Percentiles rank a stretch among this genome's conserved stretches.
These are phyloP conservation scores for Cyamopsis tetragonoloba DNA, from an alignment of 306 rosid species.

Conservation along the genomic window DNA sequence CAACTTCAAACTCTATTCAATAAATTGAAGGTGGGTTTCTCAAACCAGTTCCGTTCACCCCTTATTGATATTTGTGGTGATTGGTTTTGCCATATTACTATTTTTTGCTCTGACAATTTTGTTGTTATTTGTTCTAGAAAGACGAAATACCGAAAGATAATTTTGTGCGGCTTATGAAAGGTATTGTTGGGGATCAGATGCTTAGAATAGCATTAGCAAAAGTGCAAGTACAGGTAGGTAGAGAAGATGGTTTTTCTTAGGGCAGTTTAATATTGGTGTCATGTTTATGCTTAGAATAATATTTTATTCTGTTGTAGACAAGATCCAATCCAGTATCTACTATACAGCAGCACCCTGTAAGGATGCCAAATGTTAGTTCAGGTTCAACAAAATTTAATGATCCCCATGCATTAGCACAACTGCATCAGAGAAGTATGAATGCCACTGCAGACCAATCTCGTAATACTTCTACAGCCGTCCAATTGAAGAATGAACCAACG, in stretches of 20 bases:
- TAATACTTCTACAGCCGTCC: constrained; percentile 49
- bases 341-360: constrained; percentile 60
- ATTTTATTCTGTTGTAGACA: constrained; percentile 29
- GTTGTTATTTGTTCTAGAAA: constrained; percentile 44
- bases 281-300: constrained; percentile 14
- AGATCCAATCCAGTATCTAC: constrained; percentile 40
- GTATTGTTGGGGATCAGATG: constrained; percentile 88
- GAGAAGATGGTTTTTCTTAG: constrained; percentile 5
- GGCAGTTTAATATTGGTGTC: background rate
- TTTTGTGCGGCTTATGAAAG: constrained; percentile 72
- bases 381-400: constrained; percentile 57
- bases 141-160: constrained; percentile 80
- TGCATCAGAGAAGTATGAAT: constrained; percentile 65
- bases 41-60: background rate
- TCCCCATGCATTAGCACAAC: constrained; percentile 65
- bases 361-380: constrained; percentile 54
- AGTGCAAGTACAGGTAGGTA: constrained; percentile 67
- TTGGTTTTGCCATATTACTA: constrained; percentile 22
- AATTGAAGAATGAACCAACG: constrained; percentile 25
- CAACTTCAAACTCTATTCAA: constrained; percentile 71
- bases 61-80: background rate
- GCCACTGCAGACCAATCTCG: constrained; percentile 57
- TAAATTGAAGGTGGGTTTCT: constrained; percentile 60
- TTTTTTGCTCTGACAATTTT: constrained; percentile 21
- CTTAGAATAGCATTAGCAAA: constrained; percentile 66